A percentile compares a stretch with the other conserved stretches of the same genome.
phyloP scores from a whole-genome alignment of 2,329 filamentous ascomycete genomes.

The Pseudocercospora pini-densiflorae region DNA sequence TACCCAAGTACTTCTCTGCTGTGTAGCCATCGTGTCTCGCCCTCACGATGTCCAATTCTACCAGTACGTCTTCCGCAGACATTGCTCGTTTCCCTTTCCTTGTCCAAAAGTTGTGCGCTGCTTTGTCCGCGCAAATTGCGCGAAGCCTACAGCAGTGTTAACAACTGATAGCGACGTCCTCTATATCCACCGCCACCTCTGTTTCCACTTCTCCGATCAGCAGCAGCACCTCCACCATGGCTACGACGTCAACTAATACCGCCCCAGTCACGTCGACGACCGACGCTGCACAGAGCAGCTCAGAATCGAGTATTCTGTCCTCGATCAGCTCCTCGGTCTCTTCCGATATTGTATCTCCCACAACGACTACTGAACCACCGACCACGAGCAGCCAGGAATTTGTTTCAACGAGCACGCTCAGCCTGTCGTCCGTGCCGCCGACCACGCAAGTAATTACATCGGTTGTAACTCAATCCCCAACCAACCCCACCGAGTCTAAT shows the following conservation, averaged over 20 bases:
- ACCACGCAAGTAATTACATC: constrained; percentile 30
- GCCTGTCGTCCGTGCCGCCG: constrained; percentile 23
- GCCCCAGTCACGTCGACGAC: constrained; percentile 2
- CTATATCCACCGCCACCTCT: background rate
- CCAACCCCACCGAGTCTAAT: constrained; percentile 16
- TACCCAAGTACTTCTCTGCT: constrained; percentile 4
- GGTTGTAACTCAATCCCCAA: constrained; percentile 21
- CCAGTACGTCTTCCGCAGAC: constrained; percentile 3
- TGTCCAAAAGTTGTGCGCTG: constrained; percentile 2
- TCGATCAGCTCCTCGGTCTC: constrained; percentile 24
- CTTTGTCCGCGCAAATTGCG: constrained; percentile 12
- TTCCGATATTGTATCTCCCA: constrained; percentile 17
- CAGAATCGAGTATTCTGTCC: constrained; percentile 18
- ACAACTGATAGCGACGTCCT: constrained; percentile 5
- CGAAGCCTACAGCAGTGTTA: constrained; percentile 4
- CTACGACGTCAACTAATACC: constrained; percentile 11
- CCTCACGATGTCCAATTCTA: constrained; percentile 9
- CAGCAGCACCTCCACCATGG: constrained; percentile 18
- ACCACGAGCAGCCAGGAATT: constrained; percentile 3
- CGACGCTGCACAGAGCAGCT: constrained; percentile 9
- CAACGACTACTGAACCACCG: constrained; percentile 12
- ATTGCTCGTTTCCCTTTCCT: background rate
- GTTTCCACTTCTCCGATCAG: constrained; percentile 1
- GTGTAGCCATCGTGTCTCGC: background rate
- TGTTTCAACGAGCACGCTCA: constrained; percentile 21